Base-by-base conservation (phyloP, 495 filamentous ascomycete genomes). In the Rostrohypoxylon terebratum region DNA sequence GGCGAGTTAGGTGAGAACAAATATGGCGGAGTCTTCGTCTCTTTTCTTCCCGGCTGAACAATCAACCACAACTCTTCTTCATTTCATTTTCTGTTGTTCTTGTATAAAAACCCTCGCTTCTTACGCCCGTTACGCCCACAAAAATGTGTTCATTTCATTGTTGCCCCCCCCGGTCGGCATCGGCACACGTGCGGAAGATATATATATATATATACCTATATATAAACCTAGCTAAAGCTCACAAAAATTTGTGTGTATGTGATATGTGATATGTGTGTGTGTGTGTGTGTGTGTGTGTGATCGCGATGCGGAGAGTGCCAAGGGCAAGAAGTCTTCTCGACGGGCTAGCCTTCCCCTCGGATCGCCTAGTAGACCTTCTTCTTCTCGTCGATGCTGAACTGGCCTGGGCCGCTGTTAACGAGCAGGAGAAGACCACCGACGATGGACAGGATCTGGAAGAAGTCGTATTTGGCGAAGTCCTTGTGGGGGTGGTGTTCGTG, bases 391-490 rank as follows among this genome's bases (percentile, higher is more conserved):
- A 99, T 93, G 80, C 92, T 96, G 84, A 98, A 91, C 82, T 97
- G 93, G 53, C 96, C 96, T 11, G 96, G 96, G 61, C 96, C 96
- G 90, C 95, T 98, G 88, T 99, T 99, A 81, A 97, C 93, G 62
- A 99, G 87, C 64, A 99, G 90, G 53, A 99, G 85, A 51, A 99
- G 90, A 76, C 96, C 96, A 63, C 96, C 96, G 68, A 99, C 96
- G 81, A 99, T 99, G 45, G 96, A 99, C 59, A 99, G 85, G 78
- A 98, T 97, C 85, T 99, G 96, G 90, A 99, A 99, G 85, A 99
- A 99, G 81, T 98, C 96, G 87, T 99, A 99, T 84, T 99, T 99
- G 86, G 96, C 96, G 76, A 99, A 99, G 79, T 99, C 96, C 87
- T 97, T 97, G 85, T 99, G 94, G 53, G 96, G 96, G 85, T 99